phyloP scores from a whole-genome alignment of 176 grass and related monocot genomes.

The Thalia dealbata region DNA sequence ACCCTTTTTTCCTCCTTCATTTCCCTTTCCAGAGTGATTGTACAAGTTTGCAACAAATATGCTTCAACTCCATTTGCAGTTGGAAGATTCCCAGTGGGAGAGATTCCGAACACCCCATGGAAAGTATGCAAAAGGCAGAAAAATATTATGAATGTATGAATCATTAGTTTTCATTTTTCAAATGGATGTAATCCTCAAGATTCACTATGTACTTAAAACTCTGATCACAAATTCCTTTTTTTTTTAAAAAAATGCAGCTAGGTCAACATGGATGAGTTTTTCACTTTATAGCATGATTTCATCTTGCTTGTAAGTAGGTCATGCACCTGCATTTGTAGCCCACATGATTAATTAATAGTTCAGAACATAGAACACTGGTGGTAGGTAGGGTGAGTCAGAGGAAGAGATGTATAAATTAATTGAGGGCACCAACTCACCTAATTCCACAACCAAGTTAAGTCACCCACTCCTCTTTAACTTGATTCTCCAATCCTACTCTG shows the following conservation, averaged over 20 bases:
- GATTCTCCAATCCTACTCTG: not conserved
- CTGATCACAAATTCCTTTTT: too few relatives aligned
- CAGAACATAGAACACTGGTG: not conserved
- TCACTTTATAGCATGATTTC: not conserved
- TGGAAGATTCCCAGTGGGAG: not conserved
- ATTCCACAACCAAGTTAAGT: not conserved
- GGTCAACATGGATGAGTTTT: too few relatives aligned
- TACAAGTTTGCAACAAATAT: too few relatives aligned
- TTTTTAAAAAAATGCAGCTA: too few relatives aligned
- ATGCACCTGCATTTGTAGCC: not conserved
- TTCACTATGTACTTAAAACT: too few relatives aligned
- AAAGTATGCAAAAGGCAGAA: too few relatives aligned
- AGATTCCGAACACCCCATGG: not conserved
- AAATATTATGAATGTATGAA: too few relatives aligned
- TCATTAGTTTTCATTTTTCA: too few relatives aligned
- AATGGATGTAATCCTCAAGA: too few relatives aligned
- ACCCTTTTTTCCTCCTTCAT: too few relatives aligned
- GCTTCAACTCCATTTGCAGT: not conserved
- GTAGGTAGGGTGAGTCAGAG: not conserved
- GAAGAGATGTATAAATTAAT: not conserved
- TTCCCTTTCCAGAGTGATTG: too few relatives aligned
- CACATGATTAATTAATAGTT: not conserved
- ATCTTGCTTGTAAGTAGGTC: not conserved
- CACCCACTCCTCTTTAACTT: not conserved
- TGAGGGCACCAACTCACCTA: not conserved